phyloP scores from a whole-genome alignment of 2,329 filamentous ascomycete species.

The Xylariaceae sp. region DNA sequence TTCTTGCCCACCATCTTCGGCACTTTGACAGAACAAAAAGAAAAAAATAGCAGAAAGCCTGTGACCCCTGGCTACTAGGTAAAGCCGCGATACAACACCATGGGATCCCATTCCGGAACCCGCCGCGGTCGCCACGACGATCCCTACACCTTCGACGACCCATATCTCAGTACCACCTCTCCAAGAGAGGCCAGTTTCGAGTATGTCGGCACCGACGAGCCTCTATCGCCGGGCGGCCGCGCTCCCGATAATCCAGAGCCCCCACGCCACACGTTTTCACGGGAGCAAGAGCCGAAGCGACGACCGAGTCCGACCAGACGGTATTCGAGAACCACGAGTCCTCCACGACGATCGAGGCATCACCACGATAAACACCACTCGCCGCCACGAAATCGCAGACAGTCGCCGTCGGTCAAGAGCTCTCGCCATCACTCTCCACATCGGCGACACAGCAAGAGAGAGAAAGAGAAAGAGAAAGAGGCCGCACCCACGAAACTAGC shows the following conservation, averaged over 20 bases:
- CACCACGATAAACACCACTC: neutral
- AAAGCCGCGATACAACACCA: too few relatives aligned
- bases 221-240: constrained; percentile 3
- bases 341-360: constrained; percentile 18
- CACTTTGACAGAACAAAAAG: too few relatives aligned
- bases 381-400: neutral
- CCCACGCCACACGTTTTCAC: constrained; percentile 12
- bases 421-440: constrained; percentile 4
- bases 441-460: constrained; percentile 5
- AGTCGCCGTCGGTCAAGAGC: constrained; percentile 6
- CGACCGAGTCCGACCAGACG: constrained; percentile 12
- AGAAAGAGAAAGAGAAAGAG: constrained; percentile 2
- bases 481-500: constrained; percentile 9
- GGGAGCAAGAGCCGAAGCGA: constrained; percentile 10
- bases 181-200: constrained; percentile 17
- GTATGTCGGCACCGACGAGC: constrained; percentile 26
- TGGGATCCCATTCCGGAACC: constrained; percentile 12
- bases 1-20: too few relatives aligned
- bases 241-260: constrained; percentile 7
- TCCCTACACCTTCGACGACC: constrained; percentile 25
- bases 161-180: constrained; percentile 17
- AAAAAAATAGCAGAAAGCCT: too few relatives aligned
- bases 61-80: too few relatives aligned
- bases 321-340: constrained; percentile 20
- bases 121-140: constrained; percentile 23